Evolutionary conservation across 495 filamentous ascomycete genomes (phyloP).

Genomic region (Cercophora sp.): DNA sequence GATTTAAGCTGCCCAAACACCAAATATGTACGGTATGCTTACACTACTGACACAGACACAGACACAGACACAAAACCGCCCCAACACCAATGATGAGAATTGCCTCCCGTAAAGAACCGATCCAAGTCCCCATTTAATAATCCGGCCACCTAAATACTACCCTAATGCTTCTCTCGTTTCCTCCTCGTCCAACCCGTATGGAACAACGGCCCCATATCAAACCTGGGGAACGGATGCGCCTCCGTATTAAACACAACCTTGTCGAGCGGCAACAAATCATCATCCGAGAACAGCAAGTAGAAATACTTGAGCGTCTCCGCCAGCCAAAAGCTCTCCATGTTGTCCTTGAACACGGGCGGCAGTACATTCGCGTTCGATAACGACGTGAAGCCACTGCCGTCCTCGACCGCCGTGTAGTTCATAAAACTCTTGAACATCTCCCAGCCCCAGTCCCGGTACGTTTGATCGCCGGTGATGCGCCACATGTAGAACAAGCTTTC

Average conservation of each 20-base stretch:
- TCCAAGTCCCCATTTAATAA: not conserved
- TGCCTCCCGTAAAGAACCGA: too few species aligned
- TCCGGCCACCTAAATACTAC: slow-evolving; percentile 15
- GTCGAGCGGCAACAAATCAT: slow-evolving; percentile 78
- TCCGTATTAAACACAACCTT: slow-evolving; percentile 93
- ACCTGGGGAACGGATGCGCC: slow-evolving; percentile 85
- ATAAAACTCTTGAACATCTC: slow-evolving; percentile 94
- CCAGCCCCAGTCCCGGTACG: slow-evolving; percentile 97
- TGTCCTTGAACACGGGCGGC: slow-evolving; percentile 63
- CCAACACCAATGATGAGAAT: too few species aligned
- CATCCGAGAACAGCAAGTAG: slow-evolving; percentile 86
- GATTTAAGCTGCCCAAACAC: too few species aligned
- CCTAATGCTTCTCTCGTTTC: slow-evolving; percentile 44
- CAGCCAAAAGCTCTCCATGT: slow-evolving; percentile 96
- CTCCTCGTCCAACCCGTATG: slow-evolving; percentile 86
- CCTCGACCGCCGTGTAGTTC: slow-evolving; percentile 70
- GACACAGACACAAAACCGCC: too few species aligned
- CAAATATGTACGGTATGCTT: too few species aligned
- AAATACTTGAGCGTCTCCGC: slow-evolving; percentile 98
- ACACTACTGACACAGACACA: too few species aligned
- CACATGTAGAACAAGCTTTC: slow-evolving; percentile 98
- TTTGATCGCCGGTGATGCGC: slow-evolving; percentile 88
- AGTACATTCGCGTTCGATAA: slow-evolving; percentile 69
- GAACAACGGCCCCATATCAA: slow-evolving; percentile 72
- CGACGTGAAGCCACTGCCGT: slow-evolving; percentile 77